phyloP scores from a whole-genome alignment of 441 rosid genomes.

The Theobroma grandiflorum region DNA sequence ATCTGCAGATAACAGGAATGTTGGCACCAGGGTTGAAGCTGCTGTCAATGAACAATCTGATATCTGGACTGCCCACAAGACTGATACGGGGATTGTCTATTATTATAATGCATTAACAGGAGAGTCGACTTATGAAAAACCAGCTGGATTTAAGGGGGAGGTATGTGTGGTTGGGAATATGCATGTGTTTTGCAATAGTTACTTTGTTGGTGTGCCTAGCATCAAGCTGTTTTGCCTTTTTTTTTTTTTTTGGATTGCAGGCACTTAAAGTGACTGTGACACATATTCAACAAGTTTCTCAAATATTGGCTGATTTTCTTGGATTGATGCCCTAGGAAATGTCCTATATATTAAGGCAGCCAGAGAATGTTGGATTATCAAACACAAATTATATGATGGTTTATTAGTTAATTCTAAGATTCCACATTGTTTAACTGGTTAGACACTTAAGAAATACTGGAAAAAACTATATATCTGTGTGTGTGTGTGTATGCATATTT shows the following conservation, averaged over 20 bases:
- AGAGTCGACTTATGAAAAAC: conserved; percentile 90
- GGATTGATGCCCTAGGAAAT: background rate
- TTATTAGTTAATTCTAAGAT: conserved; percentile 4
- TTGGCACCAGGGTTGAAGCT: conserved; percentile 40
- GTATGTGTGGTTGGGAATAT: conserved; percentile 48
- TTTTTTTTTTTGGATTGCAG: background rate
- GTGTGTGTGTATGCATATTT: background rate
- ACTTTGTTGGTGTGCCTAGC: background rate
- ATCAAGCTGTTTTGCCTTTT: background rate
- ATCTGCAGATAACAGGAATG: conserved; percentile 67
- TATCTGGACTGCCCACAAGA: conserved; percentile 96
- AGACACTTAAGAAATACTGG: background rate
- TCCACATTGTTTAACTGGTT: background rate
- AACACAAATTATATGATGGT: background rate
- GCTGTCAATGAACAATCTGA: conserved; percentile 55
- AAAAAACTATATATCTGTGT: background rate
- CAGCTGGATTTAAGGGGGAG: conserved; percentile 83
- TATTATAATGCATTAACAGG: conserved; percentile 92
- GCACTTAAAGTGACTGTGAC: conserved; percentile 3
- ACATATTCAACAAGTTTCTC: background rate
- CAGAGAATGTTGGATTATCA: background rate
- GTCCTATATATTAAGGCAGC: background rate
- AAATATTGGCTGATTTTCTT: conserved; percentile 14
- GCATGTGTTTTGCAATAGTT: conserved; percentile 1
- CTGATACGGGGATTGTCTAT: conserved; percentile 81